Evolutionary conservation across 2,329 filamentous ascomycete species (phyloP).

Genomic region (Monosporascus sp.): DNA sequence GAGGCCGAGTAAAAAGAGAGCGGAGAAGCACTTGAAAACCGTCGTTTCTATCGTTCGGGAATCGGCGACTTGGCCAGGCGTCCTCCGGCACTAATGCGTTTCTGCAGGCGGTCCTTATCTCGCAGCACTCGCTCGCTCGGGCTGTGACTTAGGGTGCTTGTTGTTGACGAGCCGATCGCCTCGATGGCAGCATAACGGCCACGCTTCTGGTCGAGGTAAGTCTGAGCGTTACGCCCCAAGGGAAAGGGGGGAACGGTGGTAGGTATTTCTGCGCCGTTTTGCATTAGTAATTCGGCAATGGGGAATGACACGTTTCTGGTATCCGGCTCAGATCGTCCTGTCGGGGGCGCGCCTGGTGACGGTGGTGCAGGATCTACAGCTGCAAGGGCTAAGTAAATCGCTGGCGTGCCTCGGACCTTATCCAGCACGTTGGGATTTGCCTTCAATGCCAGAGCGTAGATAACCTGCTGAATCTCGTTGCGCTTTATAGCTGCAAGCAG

Average conservation of each 20-base stretch:
- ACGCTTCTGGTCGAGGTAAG: constrained; percentile 78
- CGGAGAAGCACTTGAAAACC: constrained; percentile 23
- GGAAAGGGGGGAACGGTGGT: constrained; percentile 71
- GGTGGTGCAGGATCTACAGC: constrained; percentile 87
- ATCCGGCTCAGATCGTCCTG: constrained; percentile 35
- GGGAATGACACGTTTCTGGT: constrained; percentile 67
- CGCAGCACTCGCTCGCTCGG: constrained; percentile 45
- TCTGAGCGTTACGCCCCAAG: constrained; percentile 70
- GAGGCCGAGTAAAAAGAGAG: background rate
- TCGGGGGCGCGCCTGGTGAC: constrained; percentile 38
- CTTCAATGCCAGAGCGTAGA: constrained; percentile 80
- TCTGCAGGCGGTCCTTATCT: constrained; percentile 69
- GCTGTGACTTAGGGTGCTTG: constrained; percentile 34
- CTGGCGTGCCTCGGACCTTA: constrained; percentile 80
- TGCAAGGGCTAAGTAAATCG: constrained; percentile 84
- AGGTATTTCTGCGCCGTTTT: constrained; percentile 91
- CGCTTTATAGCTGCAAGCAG: constrained; percentile 90
- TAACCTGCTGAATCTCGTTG: constrained; percentile 89
- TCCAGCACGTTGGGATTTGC: constrained; percentile 86
- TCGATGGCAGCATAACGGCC: constrained; percentile 39
- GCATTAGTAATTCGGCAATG: constrained; percentile 82
- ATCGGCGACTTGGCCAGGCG: constrained; percentile 62
- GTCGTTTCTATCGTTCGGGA: constrained; percentile 41
- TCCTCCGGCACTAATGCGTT: constrained; percentile 73
- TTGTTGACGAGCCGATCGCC: constrained; percentile 43